Percentiles rank a stretch among this genome's conserved stretches.
Conservation (phyloP, 306 rosid genomes). For the Malus sylvestris region DNA sequence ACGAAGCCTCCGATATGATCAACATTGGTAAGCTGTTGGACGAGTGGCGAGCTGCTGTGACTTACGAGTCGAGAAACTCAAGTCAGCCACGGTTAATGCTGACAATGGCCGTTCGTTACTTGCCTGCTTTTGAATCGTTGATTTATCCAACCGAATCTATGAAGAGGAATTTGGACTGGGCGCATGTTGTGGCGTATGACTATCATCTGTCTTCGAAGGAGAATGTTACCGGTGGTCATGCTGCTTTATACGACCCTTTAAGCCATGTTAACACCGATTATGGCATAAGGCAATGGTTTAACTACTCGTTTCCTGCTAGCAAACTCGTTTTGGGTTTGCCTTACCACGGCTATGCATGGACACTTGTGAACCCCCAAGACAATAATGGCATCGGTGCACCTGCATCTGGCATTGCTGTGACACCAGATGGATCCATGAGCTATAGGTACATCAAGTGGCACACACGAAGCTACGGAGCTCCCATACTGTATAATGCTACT, state of each 20-base stretch:
- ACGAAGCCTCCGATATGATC: conserved; percentile 9
- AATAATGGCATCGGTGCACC: conserved; percentile 15
- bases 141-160: conserved; percentile 11
- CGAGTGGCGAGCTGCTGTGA: conserved; percentile 34
- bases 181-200: conserved; percentile 32
- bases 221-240: conserved; percentile 5
- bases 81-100: conserved; percentile 10
- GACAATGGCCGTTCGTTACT: conserved; percentile 28
- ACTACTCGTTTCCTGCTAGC: conserved; percentile 8
- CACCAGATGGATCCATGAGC: conserved; percentile 12
- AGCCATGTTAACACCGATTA: conserved; percentile 9
- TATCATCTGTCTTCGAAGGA: conserved; percentile 5
- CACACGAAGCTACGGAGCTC: background rate
- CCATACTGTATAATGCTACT: conserved; percentile 16
- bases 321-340: conserved; percentile 36
- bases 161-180: conserved; percentile 19
- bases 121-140: conserved; percentile 1
- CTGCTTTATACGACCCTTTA: conserved; percentile 15
- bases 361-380: conserved; percentile 11
- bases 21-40: conserved; percentile 30
- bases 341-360: conserved; percentile 43
- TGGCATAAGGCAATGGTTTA: conserved; percentile 28
- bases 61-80: conserved; percentile 15
- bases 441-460: conserved; percentile 23
- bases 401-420: conserved; percentile 12